Evolutionary conservation across 1,139 yeast species (phyloP), one percentile per base, ranked within the genome.

Genomic region (Geotrichum carabidarum): DNA sequence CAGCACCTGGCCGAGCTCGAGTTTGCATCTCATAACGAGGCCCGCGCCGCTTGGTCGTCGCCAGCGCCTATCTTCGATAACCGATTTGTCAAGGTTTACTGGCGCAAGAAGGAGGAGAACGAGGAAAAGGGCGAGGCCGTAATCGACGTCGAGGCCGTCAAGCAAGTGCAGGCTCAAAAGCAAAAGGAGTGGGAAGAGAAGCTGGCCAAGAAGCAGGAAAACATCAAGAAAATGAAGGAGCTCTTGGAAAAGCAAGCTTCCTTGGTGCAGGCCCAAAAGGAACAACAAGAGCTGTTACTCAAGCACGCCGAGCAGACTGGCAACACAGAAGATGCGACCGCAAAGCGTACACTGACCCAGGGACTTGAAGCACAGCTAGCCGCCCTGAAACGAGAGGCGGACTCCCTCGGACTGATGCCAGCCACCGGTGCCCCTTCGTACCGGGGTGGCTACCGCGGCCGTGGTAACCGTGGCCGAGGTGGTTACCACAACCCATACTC

Each of bases 41-140:
- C 81, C 1, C 65, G 64, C 11, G 66, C 63, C 8, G 81, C 81
- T 1, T 78, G 78, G 72, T 56, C 65, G 4, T 70, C 72, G 14
- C 78, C 80, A 0, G 71, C 65, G 2, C 76, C 80, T 4, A 72
- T 78, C n/a, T 77, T 77, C 59, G 74, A 71, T 55, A 77, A 78
- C 64, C 71, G 81, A 50, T 77, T 77, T 58, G 74, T 78, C 58
- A 77, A 76, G 62, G 71, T 78, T 34, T 76, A 65, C 63, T 77
- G 78, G 76, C 69, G 74, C 44, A 63, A 60, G 48, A 22, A 38
- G 32, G 50, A 51, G 4, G 43, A 45, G 2, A 31, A 31, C n/a
- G 40, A 58, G 8, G 44, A 40, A 8, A 47, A 52, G 6, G 57
- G 55, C 43, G 58, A 59, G 22, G 60, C 66, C 5, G 62, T 67